Percentiles rank a stretch among this genome's conserved stretches.
Conservation (phyloP, 1,139 yeast species). For the Hyphopichia burtonii region DNA sequence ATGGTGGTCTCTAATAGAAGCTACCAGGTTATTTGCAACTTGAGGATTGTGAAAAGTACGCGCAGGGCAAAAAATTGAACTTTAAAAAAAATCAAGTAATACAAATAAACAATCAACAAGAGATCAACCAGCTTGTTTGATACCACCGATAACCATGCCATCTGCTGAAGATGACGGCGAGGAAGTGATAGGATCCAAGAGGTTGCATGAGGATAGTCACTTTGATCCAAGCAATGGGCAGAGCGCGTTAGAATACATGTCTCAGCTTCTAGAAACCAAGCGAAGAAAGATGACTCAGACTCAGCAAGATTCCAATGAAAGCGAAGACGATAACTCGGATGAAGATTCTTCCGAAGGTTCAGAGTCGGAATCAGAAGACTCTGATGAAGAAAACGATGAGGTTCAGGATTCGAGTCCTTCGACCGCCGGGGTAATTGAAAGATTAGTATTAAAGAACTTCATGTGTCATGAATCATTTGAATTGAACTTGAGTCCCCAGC, state of each 20-base stretch:
- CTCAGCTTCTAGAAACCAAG: constrained; percentile 14
- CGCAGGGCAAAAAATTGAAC: no score
- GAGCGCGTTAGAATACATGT: constrained; percentile 13
- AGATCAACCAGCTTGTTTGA: no score
- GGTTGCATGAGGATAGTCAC: neutral
- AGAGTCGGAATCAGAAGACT: constrained; percentile 4
- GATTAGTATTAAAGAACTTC: constrained; percentile 61
- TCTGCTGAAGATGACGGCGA: neutral
- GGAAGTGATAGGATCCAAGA: neutral
- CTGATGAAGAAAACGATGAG: constrained; percentile 5
- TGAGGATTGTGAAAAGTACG: no score
- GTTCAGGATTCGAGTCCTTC: constrained; percentile 25
- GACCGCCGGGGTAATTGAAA: constrained; percentile 55
- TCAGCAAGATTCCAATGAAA: constrained; percentile 3
- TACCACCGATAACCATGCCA: neutral
- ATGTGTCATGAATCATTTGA: constrained; percentile 85
- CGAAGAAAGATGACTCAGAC: constrained; percentile 9
- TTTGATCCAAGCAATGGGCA: constrained; percentile 6
- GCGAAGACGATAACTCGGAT: no score
- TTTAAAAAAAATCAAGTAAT: no score
- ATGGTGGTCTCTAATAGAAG: no score
- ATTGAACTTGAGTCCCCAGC: constrained; percentile 73
- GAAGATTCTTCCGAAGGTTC: constrained; percentile 4
- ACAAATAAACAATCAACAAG: no score
- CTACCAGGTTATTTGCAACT: no score